Evolutionary conservation across 2,329 filamentous ascomycete species (phyloP), one percentile per base, ranked within the genome.

Genomic region (Elsinoe ampelina): DNA sequence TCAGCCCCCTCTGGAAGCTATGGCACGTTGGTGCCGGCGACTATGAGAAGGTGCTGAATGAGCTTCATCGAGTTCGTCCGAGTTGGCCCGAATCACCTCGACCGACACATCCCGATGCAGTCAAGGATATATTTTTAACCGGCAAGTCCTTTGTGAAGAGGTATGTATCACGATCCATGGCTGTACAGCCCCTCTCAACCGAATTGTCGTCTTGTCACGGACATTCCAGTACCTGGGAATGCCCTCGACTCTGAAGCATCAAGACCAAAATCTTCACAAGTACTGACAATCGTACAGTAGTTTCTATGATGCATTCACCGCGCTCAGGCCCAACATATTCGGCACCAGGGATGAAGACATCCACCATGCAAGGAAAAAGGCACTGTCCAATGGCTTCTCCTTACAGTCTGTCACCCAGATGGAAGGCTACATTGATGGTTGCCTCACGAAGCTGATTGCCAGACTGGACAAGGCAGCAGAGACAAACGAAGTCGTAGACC

Each of bases 241-340:
- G 8, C 41, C 19, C 7, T 17, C 22, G 41, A 20, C 19, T 38
- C 8, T 26, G 35, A 12, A 13, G 35, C 35, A 38, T 15, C n/a
- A 3, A 38, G 35, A 13, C 4, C 35, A 38, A 13, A 38, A 38
- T 38, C 11, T 13, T 38, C 11, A 4, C 8, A 5, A 20, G 17
- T 7, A 6, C 41, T 43, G 41, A 52, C 34, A 36, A 52, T 12
- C 13, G 15, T n/a, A 19, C 13, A 52, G 48, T 17, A 34, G 34
- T 20, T 52, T 52, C 48, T 52, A 52, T 32, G 34, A 52, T 52
- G 48, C 48, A 52, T 52, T 52, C 34, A 52, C 48, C 20, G 48
- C 48, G 8, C 48, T 52, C 11, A 19, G 48, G 15, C 48, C 48
- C 2, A 52, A 52, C 48, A 52, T 52, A n/a, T 52, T 52, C 17